phyloP scores from a whole-genome alignment of 441 rosid genomes.

The Populus hybrid region DNA sequence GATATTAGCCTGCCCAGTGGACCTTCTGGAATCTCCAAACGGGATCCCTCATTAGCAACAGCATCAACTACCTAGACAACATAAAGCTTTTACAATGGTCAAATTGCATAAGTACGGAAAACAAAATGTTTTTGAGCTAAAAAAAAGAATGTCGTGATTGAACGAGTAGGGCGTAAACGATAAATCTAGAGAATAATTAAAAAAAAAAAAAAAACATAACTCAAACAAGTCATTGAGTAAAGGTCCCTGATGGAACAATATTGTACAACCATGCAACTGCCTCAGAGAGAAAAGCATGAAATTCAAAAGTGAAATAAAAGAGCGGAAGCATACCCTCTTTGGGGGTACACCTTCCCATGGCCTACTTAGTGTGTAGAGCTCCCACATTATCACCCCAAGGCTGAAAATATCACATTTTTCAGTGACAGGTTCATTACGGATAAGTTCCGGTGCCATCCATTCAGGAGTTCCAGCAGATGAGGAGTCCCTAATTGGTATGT shows the following conservation, averaged over 20 bases:
- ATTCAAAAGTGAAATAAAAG: not conserved
- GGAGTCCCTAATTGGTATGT: conserved; percentile 57
- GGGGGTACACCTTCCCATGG: conserved; percentile 98
- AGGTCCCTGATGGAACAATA: not conserved
- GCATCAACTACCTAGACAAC: conserved; percentile 71
- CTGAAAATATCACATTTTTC: conserved; percentile 95
- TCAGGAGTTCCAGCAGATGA: conserved; percentile 95
- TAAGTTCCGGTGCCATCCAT: conserved; percentile 99
- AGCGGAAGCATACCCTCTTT: conserved; percentile 50
- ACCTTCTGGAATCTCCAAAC: conserved; percentile 85
- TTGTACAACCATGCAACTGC: no score
- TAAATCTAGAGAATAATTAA: no score
- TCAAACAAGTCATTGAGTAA: no score
- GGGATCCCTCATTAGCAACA: conserved; percentile 90
- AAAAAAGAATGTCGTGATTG: not conserved
- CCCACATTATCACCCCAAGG: conserved; percentile 98
- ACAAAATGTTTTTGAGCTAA: not conserved
- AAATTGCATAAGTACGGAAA: not conserved
- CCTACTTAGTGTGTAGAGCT: conserved; percentile 73
- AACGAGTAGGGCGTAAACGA: no score
- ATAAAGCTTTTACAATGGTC: not conserved
- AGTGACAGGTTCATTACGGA: conserved; percentile 84
- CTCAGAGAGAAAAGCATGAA: not conserved
- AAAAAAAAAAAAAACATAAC: no score
- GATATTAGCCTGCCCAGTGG: conserved; percentile 84